Base-by-base conservation (phyloP, 352 stramenopile species). In the Phytopythium ostracodes region DNA sequence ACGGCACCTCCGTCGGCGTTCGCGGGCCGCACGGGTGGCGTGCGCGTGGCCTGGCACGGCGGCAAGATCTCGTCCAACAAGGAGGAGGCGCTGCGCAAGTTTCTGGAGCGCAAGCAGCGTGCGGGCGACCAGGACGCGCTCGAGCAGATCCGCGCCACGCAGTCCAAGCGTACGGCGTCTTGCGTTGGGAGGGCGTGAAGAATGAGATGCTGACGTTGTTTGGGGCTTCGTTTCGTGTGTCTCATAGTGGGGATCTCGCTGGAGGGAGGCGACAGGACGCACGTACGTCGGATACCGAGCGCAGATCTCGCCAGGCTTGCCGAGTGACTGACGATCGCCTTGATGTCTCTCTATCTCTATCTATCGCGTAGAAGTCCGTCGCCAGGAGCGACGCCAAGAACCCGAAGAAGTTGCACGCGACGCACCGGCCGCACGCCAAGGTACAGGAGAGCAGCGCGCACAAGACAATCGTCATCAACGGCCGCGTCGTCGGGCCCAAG, bases 31-130 rank as follows among this genome's bases (percentile, higher is more conserved):
- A 49, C 44, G 62, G 60, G 58, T 40, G 67, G 24, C 25, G 63
- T 43, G 50, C 81, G 84, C 49, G 88, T 94, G 43, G 64, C 87
- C 24, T 95, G 87, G 87, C 78, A 78, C 6, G 87, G 87, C 40
- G 87, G 87, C 43, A 92, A 88, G 59, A 88, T 95, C 49, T 76
- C 76, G 20, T 92, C 79, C 50, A 95, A 95, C 65, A 95, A 95
- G 68, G 79, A 84, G 57, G 84, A 94, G 65, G 87, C 87, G 35
- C 71, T 95, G 75, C 82, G 76, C 62, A 95, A 95, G 65, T 95
- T 95, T 57, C 81, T 89, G 59, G 74, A 89, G 70, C 79, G 87
- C 62, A 95, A 95, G 65, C 60, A 88, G 29, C 71, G 60, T 24
- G 62, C 68, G 9, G 74, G 76, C 46, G 73, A 76, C 60, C 62